Evolutionary conservation across 495 filamentous ascomycete species (phyloP).

Genomic region (Pseudoneurospora amorphoporcata): DNA sequence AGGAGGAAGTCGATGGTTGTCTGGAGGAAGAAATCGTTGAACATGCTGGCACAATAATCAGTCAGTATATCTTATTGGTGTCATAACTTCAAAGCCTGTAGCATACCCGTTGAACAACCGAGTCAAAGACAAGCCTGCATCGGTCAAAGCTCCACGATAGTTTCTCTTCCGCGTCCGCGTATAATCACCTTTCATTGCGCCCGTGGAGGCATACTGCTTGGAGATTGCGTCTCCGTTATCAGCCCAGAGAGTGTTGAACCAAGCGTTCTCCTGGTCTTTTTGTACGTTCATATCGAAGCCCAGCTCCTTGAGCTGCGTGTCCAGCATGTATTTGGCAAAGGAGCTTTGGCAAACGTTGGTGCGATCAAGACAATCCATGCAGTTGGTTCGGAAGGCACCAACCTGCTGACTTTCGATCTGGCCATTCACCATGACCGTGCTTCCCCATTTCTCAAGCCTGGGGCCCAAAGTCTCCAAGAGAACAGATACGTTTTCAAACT

Average conservation of each 20-base stretch:
- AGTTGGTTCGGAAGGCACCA: conserved; percentile 81
- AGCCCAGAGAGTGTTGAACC: conserved; percentile 94
- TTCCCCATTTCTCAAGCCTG: conserved; percentile 54
- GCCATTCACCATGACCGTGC: conserved; percentile 46
- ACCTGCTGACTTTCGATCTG: conserved; percentile 44
- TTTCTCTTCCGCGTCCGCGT: conserved; percentile 84
- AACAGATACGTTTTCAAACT: conserved; percentile 81
- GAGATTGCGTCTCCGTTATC: conserved; percentile 80
- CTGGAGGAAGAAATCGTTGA: conserved; percentile 94
- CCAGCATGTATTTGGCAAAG: conserved; percentile 64
- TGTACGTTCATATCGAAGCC: conserved; percentile 60
- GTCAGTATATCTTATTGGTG: conserved; percentile 2
- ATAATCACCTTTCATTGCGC: conserved; percentile 90
- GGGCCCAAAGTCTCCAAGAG: conserved; percentile 59
- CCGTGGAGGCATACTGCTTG: conserved; percentile 74
- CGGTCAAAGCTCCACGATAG: conserved; percentile 85
- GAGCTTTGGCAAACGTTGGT: conserved; percentile 92
- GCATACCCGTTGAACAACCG: conserved; percentile 52
- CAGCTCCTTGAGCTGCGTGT: conserved; percentile 63
- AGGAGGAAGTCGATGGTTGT: conserved; percentile 90
- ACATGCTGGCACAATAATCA: conserved; percentile 58
- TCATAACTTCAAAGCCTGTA: background rate
- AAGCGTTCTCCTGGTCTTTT: conserved; percentile 60
- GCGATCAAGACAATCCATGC: conserved; percentile 94
- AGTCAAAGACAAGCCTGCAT: conserved; percentile 78